Percentiles rank a stretch among this genome's conserved stretches.
These are phyloP conservation scores for Penicillium crystallinum DNA, from an alignment of 495 filamentous ascomycete species.

Conservation along the genomic window DNA sequence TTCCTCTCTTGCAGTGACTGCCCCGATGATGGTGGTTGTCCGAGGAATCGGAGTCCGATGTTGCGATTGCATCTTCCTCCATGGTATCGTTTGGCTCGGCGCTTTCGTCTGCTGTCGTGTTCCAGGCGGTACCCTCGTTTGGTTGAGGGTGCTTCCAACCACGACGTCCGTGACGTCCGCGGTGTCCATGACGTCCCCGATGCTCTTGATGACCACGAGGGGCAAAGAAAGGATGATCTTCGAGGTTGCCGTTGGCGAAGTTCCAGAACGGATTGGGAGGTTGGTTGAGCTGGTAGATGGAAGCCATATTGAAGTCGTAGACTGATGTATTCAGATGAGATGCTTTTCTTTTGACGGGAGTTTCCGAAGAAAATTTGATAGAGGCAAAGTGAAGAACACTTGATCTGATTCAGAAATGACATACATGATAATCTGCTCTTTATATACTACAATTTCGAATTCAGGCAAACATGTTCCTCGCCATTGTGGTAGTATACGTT, in stretches of 20 bases:
- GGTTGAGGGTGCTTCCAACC: conserved; percentile 5
- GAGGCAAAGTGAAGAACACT: too few relatives aligned
- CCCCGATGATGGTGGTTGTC: conserved; percentile 4
- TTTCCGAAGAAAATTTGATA: too few relatives aligned
- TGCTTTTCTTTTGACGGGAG: too few relatives aligned
- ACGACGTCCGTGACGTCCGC: conserved; percentile 1
- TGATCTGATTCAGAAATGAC: too few relatives aligned
- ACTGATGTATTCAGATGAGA: background rate
- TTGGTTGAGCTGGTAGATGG: conserved; percentile 35
- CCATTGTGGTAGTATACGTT: too few relatives aligned
- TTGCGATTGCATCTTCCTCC: conserved; percentile 4
- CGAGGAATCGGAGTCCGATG: conserved; percentile 9
- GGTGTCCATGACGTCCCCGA: conserved; percentile 9
- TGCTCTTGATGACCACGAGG: conserved; percentile 22
- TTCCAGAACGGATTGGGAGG: conserved; percentile 34
- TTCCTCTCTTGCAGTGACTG: conserved; percentile 10
- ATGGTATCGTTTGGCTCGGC: conserved; percentile 1
- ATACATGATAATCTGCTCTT: too few relatives aligned
- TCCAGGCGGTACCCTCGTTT: background rate
- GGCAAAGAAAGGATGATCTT: conserved; percentile 38
- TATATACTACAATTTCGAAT: too few relatives aligned
- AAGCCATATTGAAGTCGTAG: conserved; percentile 26
- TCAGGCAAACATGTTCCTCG: too few relatives aligned
- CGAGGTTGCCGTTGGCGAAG: conserved; percentile 22
- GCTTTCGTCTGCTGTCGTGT: background rate